Percentiles rank a stretch among this genome's conserved stretches.
Conservation (phyloP, 208 protist species). For the Leishmania braziliensis region DNA sequence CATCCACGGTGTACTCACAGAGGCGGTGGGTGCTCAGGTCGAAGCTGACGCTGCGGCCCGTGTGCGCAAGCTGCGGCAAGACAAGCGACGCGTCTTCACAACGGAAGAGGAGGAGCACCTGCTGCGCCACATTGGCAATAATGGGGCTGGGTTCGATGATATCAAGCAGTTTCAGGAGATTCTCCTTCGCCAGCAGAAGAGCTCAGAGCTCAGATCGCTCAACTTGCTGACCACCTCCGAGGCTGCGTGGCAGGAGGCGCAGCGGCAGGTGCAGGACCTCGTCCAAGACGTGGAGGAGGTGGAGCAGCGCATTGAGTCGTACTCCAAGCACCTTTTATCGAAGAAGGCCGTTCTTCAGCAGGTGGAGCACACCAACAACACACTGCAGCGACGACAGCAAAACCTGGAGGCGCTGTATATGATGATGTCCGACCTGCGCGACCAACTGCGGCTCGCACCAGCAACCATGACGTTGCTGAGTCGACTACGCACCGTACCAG, state of each 20-base stretch:
- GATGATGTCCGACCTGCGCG: conserved; percentile 61
- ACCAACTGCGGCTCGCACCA: conserved; percentile 65
- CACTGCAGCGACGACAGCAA: conserved; percentile 72
- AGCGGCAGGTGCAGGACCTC: conserved; percentile 58
- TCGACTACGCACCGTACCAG: conserved; percentile 44
- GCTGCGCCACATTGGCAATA: conserved; percentile 56
- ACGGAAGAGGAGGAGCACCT: conserved; percentile 76
- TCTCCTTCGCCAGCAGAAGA: conserved; percentile 71
- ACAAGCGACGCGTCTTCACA: conserved; percentile 65
- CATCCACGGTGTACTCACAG: conserved; percentile 69
- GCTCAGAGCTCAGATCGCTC: conserved; percentile 72
- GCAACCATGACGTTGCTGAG: conserved; percentile 45
- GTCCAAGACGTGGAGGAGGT: conserved; percentile 75
- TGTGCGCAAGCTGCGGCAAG: conserved; percentile 69
- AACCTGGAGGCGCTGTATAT: conserved; percentile 75
- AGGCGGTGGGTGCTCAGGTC: conserved; percentile 54
- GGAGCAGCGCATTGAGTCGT: conserved; percentile 74
- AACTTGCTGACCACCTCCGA: conserved; percentile 63
- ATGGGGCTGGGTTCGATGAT: conserved; percentile 70
- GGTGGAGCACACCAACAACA: conserved; percentile 89
- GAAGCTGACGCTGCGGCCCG: conserved; percentile 76
- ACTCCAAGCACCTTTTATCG: conserved; percentile 74
- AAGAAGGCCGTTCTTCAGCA: conserved; percentile 79
- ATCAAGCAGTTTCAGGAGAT: conserved; percentile 67
- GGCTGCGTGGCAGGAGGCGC: conserved; percentile 52